phyloP scores from a whole-genome alignment of 2,329 filamentous ascomycete species.

The Fusarium verticillioides region DNA sequence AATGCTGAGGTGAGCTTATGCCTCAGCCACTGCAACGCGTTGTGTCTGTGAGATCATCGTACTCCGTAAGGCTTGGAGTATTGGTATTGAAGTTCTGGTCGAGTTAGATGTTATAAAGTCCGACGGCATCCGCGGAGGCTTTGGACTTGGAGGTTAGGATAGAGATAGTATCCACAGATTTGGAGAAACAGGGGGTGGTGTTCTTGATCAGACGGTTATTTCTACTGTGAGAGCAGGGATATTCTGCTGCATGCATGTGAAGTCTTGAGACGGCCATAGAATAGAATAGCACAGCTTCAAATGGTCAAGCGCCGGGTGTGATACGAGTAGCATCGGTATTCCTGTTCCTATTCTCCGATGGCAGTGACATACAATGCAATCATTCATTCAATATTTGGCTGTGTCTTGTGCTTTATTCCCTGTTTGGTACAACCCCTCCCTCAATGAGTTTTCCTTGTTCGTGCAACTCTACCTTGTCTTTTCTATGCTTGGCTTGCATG shows the following conservation, averaged over 20 bases:
- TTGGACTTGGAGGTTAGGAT: neutral
- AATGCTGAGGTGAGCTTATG: slow-evolving; percentile 17
- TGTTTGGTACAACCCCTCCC: neutral
- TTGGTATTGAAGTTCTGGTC: neutral
- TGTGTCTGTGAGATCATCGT: too few relatives aligned
- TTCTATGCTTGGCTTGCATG: neutral
- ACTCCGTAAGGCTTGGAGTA: neutral
- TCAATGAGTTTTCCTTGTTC: neutral
- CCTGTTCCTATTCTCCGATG: slow-evolving; percentile 8
- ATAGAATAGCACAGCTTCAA: neutral
- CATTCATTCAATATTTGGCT: neutral
- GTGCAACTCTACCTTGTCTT: neutral
- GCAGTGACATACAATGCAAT: neutral
- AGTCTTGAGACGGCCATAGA: neutral
- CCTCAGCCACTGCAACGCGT: neutral
- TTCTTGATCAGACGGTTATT: neutral
- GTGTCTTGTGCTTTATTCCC: slow-evolving; percentile 17
- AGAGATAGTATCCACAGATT: neutral
- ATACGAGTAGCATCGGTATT: neutral
- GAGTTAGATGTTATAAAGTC: neutral
- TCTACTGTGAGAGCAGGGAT: neutral
- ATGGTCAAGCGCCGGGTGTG: neutral
- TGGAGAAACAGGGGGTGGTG: neutral
- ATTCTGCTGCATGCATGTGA: slow-evolving; percentile 1
- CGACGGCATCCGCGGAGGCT: neutral